Evolutionary conservation across 1,139 yeast species (phyloP), one percentile per base, ranked within the genome.

Genomic region (Torulaspora pretoriensis): DNA sequence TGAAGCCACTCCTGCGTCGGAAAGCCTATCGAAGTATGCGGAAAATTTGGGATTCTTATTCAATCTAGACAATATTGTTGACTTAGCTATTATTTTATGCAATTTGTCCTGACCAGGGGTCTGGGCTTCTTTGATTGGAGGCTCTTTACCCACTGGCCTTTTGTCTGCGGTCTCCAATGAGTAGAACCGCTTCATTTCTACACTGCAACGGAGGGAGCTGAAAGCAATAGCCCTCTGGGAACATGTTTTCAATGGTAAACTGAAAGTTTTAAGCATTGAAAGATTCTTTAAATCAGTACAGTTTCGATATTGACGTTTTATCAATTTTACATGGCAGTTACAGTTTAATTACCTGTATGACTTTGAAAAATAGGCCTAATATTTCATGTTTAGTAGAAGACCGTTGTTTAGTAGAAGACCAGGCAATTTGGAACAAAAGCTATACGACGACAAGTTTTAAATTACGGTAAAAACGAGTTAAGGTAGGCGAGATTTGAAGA

Each of bases 1-100:
- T 1, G 87, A 73, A 5, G 82, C 68, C 1, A 95, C 89, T 0
- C 89, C 85, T 40, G 62, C 53, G 31, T 59, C 54, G 12, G 59
- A 47, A 14, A 63, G 46, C 17, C 47, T 52, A 35, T 56, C 49
- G 35, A 61, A 55, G 40, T 59, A 63, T 8, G 42, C 43, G 4
- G 50, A 40, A 40, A 56, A 60, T 32, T 42, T 52, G 4, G 63
- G 64, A 27, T 53, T 48, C 12, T 42, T 33, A 30, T 53, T 55
- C 39, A 59, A 46, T 35, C 40, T 57, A 1, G 59, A 49, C 13
- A 63, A 45, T 4, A 56, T 34, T 31, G 47, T 47, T 2, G 65
- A 61, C 36, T 52, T 58, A 10, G 47, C 31, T 2, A 61, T 56
- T 5, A 59, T 32, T 38, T 45, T 54, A 17, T 53, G 57, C 31